Evolutionary conservation across 2,329 filamentous ascomycete species (phyloP), one percentile per base, ranked within the genome.

Genomic region (Alternaria gaisen): DNA sequence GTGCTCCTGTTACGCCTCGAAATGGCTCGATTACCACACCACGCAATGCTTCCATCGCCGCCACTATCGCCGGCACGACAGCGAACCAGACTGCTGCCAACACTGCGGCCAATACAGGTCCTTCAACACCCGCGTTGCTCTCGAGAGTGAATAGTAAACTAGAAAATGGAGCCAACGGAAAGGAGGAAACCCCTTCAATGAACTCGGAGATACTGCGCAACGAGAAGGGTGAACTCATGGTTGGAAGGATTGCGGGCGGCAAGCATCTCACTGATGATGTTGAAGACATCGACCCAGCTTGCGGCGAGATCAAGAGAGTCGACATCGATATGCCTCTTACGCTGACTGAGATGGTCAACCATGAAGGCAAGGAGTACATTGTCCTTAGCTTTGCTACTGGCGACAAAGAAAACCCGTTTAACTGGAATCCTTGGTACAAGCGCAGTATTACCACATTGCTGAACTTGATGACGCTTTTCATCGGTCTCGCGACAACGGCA

Each of bases 351-450:
- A 72, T 66, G 36, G 69, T 72, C 48, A 61, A 66, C 30, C 69
- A 72, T 30, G 54, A 68, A 12, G 70, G 60, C 52, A 72, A 72
- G 32, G 68, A 72, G 12, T 72, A 71, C 55, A 67, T 72, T 22
- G 60, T 72, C 14, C 50, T 72, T 18, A 71, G 65, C 11, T 72
- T 72, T 18, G 70, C 70, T 3, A 72, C 69, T 18, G 70, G 66
- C 30, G 70, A 72, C 12, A 66, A 63, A 18, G 61, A 72, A 55
- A 72, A 72, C 41, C 70, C 70, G 0, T 72, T 72, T 60, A 72
- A 72, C 53, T 72, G 69, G 70, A 72, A 71, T 6, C 66, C 64
- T 3, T 72, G 70, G 69, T 72, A 72, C 61, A 72, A 72, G 61
- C 68, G 70, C 30, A 65, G 65, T 50, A 68, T 72, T 47, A 71